Base-by-base conservation (phyloP, 768 basidiomycete genomes). In the Boletus sp. region DNA sequence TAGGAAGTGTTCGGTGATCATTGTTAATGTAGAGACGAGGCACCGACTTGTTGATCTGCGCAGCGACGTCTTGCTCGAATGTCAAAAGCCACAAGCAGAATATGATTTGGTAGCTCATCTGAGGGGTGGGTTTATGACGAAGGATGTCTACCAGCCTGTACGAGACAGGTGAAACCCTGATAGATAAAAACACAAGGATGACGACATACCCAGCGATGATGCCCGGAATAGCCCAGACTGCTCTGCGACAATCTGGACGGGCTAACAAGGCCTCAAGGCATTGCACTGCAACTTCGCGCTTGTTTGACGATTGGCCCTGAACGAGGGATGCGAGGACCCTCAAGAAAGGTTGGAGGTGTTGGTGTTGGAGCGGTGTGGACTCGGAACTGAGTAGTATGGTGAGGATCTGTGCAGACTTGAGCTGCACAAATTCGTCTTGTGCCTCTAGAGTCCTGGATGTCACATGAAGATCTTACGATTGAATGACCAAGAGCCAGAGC, bases 51-150 rank as follows among this genome's bases (percentile, higher is more conserved):
- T 98, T 92, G 66, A 98, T 85, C 50, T 91, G 81, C 60, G 90
- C 84, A 1, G 95, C 90, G 32, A 97, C 80, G 37, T 87, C 82
- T 64, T 85, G 80, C 68, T 99, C 94, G 60, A 97, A 99, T 0
- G 94, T 90, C 54, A 98, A 76, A 50, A 98, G 76, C 97, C 97
- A 99, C 59, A 98, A 77, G 70, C 92, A 96, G 70, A 93, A 91
- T 28, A 85, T 84, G 42, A 94, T 86, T 78, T 97, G 94, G 70
- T 98, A 99, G 75, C 84, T 89, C 86, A 96, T 92, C 74, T 99
- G 97, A 18, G 95, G 92, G 20, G 86, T 84, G 15, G 91, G 86
- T 59, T 85, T 90, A 51, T 85, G 79, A 66, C 86, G 87, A 54
- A 98, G 77, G 28, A 92, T 89, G 32, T 94, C 90, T 6, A 94